Percentiles rank a stretch among this genome's conserved stretches.
These are phyloP conservation scores for Aspergillus carbonarius DNA, from an alignment of 2,329 filamentous ascomycete genomes.

Conservation along the genomic window DNA sequence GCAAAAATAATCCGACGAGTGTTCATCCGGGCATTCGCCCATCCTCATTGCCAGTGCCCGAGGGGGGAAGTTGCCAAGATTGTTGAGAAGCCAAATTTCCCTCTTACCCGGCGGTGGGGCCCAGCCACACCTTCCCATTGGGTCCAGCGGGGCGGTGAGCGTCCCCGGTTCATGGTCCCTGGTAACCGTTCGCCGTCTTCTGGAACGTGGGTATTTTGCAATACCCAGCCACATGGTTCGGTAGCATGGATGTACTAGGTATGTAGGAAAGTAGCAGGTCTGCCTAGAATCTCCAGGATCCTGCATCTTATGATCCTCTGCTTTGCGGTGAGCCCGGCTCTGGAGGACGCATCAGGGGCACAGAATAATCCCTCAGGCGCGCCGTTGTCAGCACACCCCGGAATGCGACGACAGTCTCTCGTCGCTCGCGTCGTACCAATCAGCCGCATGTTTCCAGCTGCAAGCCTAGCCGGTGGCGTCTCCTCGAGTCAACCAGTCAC, in stretches of 20 bases:
- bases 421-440: background rate
- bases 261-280: no score
- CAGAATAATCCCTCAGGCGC: background rate
- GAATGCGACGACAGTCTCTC: background rate
- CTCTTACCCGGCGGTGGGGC: background rate
- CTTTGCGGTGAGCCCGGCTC: background rate
- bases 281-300: no score
- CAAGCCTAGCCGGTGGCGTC: background rate
- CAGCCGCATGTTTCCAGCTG: background rate
- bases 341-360: background rate
- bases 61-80: conserved; percentile 10
- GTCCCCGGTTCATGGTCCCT: conserved; percentile 10
- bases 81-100: conserved; percentile 17
- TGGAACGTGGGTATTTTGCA: background rate
- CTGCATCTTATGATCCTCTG: conserved; percentile 1
- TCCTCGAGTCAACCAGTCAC: conserved; percentile 1
- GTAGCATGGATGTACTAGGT: background rate
- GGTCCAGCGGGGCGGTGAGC: conserved; percentile 12
- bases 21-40: background rate
- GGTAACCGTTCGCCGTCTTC: background rate
- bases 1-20: background rate
- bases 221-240: background rate
- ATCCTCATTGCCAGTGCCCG: background rate
- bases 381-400: background rate
- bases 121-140: background rate